These are phyloP conservation scores for Cornus florida DNA, from an alignment of 148 eudicot species.

Conservation along the genomic window DNA sequence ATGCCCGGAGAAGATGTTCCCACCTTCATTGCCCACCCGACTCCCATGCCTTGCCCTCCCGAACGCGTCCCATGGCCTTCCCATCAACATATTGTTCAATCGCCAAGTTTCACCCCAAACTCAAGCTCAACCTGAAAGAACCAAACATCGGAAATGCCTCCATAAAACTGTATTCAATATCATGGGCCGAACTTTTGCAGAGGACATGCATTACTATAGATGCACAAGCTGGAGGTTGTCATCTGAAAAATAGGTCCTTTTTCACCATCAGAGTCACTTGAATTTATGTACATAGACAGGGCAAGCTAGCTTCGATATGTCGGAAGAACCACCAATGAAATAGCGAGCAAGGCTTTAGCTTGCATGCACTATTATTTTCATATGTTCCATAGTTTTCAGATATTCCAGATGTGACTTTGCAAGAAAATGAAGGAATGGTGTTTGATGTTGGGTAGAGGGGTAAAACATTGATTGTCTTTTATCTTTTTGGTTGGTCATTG, in stretches of 20 bases:
- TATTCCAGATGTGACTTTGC: conserved; percentile 3
- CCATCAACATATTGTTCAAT: conserved; percentile 19
- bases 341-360: neutral
- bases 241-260: neutral
- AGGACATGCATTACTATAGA: neutral
- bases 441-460: neutral
- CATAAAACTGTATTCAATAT: conserved; percentile 4
- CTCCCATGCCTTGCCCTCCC: conserved; percentile 53
- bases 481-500: neutral
- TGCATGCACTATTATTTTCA: neutral
- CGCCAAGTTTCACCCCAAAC: conserved; percentile 8
- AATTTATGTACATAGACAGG: conserved; percentile 6
- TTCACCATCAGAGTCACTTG: neutral
- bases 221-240: neutral
- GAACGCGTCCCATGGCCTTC: conserved; percentile 46
- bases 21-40: conserved; percentile 62
- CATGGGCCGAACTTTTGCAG: neutral
- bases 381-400: neutral
- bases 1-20: conserved; percentile 58
- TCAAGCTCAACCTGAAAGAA: conserved; percentile 13
- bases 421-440: neutral
- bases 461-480: neutral
- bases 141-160: neutral
- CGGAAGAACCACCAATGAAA: neutral
- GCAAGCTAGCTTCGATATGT: neutral